Percentiles rank a stretch among this genome's conserved stretches.
Evolutionary conservation across 2,329 filamentous ascomycete species (phyloP).

Genomic region (Colletotrichum sp.): DNA sequence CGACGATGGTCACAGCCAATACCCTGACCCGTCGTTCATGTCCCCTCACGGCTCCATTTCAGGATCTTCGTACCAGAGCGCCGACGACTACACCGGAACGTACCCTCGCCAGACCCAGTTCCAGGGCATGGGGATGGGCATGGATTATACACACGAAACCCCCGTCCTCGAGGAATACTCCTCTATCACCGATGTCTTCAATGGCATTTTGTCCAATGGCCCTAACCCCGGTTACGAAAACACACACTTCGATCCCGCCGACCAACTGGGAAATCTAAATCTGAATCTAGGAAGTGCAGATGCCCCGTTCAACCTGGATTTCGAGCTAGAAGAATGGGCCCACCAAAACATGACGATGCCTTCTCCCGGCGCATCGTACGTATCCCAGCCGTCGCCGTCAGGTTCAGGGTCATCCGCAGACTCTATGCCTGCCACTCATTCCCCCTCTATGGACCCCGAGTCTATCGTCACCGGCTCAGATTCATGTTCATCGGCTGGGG

Average conservation of each 20-base stretch:
- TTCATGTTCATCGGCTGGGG: not conserved
- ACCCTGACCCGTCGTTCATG: constrained; percentile 2
- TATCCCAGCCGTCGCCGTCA: not conserved
- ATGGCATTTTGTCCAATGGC: not conserved
- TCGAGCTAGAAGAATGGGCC: not conserved
- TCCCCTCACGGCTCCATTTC: constrained; percentile 13
- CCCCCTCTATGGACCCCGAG: not conserved
- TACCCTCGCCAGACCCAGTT: not conserved
- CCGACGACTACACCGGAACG: constrained; percentile 1
- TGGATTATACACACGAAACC: not conserved
- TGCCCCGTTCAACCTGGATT: not conserved
- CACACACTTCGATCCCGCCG: not conserved
- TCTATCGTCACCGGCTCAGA: constrained; percentile 8
- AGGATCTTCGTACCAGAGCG: constrained; percentile 9
- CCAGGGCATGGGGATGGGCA: not conserved
- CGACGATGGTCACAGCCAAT: not conserved
- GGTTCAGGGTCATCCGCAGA: not conserved
- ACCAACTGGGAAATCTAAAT: not conserved
- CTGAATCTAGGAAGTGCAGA: not conserved
- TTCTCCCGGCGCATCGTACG: not conserved
- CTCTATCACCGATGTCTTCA: not conserved
- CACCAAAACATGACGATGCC: not conserved
- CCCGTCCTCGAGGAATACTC: not conserved
- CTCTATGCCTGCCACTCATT: constrained; percentile 2
- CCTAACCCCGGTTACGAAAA: not conserved